Evolutionary conservation across 768 basidiomycete species (phyloP).

Genomic region (Rhodotorula toruloides): DNA sequence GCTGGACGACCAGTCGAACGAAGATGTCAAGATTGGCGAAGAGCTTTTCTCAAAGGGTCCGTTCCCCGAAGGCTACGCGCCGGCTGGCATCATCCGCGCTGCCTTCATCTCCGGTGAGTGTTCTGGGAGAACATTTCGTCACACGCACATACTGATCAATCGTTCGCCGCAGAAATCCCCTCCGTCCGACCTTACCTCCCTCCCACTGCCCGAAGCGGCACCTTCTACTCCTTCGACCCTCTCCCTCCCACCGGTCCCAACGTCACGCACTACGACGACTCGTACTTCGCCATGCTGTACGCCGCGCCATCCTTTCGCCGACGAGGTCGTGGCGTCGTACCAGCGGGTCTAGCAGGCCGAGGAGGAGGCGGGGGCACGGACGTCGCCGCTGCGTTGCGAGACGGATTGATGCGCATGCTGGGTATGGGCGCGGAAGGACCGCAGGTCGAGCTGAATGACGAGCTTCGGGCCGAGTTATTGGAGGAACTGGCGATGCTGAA

Average conservation of each 20-base stretch:
- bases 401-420: slow-evolving; percentile 20
- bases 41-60: slow-evolving; percentile 13
- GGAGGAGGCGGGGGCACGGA: slow-evolving; percentile 3
- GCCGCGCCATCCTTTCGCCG: neutral
- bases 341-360: neutral
- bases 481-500: slow-evolving; percentile 26
- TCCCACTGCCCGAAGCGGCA: slow-evolving; percentile 47
- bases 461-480: slow-evolving; percentile 33
- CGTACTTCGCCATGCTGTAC: slow-evolving; percentile 62
- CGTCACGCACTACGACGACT: slow-evolving; percentile 60
- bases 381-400: slow-evolving; percentile 16
- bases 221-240: slow-evolving; percentile 74
- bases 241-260: slow-evolving; percentile 63
- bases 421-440: slow-evolving; percentile 19
- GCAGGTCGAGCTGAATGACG: slow-evolving; percentile 25
- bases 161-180: slow-evolving; percentile 10
- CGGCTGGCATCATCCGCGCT: slow-evolving; percentile 34
- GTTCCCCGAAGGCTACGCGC: slow-evolving; percentile 22
- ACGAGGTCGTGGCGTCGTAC: neutral
- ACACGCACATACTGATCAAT: neutral
- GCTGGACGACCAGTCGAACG: slow-evolving; percentile 30
- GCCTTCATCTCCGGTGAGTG: slow-evolving; percentile 33
- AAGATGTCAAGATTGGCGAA: slow-evolving; percentile 19
- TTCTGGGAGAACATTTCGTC: neutral
- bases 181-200: slow-evolving; percentile 36